phyloP scores from a whole-genome alignment of 2,329 filamentous ascomycete genomes.

The Chaetothyriales sp. region DNA sequence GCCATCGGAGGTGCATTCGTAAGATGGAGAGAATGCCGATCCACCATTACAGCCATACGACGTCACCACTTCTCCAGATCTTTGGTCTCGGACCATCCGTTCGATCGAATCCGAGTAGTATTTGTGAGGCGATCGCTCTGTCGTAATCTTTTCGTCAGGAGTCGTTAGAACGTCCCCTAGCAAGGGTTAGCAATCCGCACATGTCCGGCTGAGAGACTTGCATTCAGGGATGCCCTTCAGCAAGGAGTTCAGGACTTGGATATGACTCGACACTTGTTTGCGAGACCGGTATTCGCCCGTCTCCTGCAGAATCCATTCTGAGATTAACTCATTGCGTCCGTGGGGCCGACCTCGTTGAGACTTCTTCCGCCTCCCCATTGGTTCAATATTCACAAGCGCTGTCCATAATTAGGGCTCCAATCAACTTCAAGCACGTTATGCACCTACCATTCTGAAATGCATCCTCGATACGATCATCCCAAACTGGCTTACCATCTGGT shows the following conservation, averaged over 20 bases:
- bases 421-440: constrained; percentile 8
- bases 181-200: background rate
- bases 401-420: constrained; percentile 7
- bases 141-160: background rate
- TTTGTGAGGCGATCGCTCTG: constrained; percentile 5
- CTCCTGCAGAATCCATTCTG: constrained; percentile 41
- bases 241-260: constrained; percentile 48
- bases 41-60: background rate
- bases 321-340: constrained; percentile 49
- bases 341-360: constrained; percentile 39
- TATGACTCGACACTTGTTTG: constrained; percentile 52
- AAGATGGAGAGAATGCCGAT: background rate
- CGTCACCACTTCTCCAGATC: background rate
- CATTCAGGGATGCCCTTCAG: constrained; percentile 40
- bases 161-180: background rate
- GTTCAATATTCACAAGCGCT: constrained; percentile 41
- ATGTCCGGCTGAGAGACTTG: constrained; percentile 22
- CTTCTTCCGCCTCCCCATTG: constrained; percentile 45
- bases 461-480: constrained; percentile 34
- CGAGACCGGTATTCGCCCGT: constrained; percentile 41
- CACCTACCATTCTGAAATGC: constrained; percentile 34
- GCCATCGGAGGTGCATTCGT: background rate
- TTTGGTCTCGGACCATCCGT: constrained; percentile 11
- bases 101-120: constrained; percentile 15
- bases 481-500: constrained; percentile 31